Evolutionary conservation across 768 basidiomycete genomes (phyloP).

Genomic region (Crassisporium funariophilum): DNA sequence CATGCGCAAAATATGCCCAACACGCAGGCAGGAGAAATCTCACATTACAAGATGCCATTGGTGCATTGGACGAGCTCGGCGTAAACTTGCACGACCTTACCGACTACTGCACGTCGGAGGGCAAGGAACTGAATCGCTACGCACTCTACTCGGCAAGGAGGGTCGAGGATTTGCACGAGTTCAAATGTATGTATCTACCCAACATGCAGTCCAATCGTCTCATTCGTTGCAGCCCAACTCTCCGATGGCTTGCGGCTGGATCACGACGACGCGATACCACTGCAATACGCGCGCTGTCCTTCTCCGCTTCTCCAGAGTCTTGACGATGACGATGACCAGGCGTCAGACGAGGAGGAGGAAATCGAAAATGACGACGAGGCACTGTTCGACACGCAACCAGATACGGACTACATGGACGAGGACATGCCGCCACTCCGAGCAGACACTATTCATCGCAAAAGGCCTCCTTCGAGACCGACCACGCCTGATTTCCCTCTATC

Average conservation of each 20-base stretch:
- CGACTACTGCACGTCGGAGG: slow-evolving; percentile 69
- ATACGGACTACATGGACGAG: slow-evolving; percentile 27
- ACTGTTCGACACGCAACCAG: slow-evolving; percentile 1
- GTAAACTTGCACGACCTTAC: slow-evolving; percentile 67
- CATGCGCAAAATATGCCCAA: slow-evolving; percentile 73
- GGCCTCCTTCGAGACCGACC: slow-evolving; percentile 27
- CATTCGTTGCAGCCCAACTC: slow-evolving; percentile 54
- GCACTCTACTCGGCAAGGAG: slow-evolving; percentile 62
- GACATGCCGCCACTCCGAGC: slow-evolving; percentile 22
- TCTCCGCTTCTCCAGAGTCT: slow-evolving; percentile 35
- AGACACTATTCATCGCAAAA: slow-evolving; percentile 26
- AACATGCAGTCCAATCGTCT: slow-evolving; percentile 24
- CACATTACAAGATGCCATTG: slow-evolving; percentile 59
- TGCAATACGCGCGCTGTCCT: slow-evolving; percentile 46
- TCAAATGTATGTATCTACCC: slow-evolving; percentile 58
- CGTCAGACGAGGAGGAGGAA: slow-evolving; percentile 30
- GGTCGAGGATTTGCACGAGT: slow-evolving; percentile 72
- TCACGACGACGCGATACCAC: slow-evolving; percentile 54
- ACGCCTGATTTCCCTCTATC: slow-evolving; percentile 53
- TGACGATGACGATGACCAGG: slow-evolving; percentile 32
- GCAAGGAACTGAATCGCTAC: slow-evolving; percentile 68
- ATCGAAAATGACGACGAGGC: slow-evolving; percentile 12
- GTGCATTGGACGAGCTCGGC: slow-evolving; percentile 76
- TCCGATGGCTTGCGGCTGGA: slow-evolving; percentile 58
- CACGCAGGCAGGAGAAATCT: slow-evolving; percentile 69